Conservation (phyloP, 352 stramenopile species). For the Plasmopara halstedii region DNA sequence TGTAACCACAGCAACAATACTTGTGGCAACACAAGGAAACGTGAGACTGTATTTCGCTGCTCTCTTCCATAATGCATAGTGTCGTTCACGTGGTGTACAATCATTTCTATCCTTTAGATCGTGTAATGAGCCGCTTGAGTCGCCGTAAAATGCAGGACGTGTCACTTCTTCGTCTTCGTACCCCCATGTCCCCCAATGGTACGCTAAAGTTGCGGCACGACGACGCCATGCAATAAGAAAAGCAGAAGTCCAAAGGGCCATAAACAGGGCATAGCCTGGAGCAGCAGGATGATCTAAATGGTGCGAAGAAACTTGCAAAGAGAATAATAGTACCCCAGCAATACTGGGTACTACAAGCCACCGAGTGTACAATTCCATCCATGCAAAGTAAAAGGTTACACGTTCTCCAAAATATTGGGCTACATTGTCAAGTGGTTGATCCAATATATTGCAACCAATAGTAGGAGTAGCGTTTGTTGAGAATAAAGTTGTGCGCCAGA, state of each 20-base stretch:
- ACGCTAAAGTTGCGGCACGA: constrained; percentile 65
- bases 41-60: constrained; percentile 70
- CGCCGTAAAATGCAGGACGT: constrained; percentile 76
- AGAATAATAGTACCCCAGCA: constrained; percentile 66
- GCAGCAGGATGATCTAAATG: constrained; percentile 75
- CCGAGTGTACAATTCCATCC: constrained; percentile 87
- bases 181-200: constrained; percentile 85
- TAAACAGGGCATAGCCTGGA: constrained; percentile 79
- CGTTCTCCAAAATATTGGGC: constrained; percentile 88
- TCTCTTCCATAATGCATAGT: constrained; percentile 71
- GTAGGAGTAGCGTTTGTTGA: neutral
- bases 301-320: constrained; percentile 44
- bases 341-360: constrained; percentile 81
- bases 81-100: constrained; percentile 9
- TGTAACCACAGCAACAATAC: constrained; percentile 48
- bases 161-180: constrained; percentile 83
- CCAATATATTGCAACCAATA: constrained; percentile 24
- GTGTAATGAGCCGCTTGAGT: constrained; percentile 8
- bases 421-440: constrained; percentile 80
- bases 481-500: constrained; percentile 33
- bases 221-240: constrained; percentile 87
- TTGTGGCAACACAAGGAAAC: constrained; percentile 45
- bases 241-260: constrained; percentile 84
- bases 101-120: neutral
- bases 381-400: constrained; percentile 91